Percentiles rank a stretch among this genome's conserved stretches.
Evolutionary conservation across 495 filamentous ascomycete species (phyloP).

Genomic region (Alectoria sarmentosa): DNA sequence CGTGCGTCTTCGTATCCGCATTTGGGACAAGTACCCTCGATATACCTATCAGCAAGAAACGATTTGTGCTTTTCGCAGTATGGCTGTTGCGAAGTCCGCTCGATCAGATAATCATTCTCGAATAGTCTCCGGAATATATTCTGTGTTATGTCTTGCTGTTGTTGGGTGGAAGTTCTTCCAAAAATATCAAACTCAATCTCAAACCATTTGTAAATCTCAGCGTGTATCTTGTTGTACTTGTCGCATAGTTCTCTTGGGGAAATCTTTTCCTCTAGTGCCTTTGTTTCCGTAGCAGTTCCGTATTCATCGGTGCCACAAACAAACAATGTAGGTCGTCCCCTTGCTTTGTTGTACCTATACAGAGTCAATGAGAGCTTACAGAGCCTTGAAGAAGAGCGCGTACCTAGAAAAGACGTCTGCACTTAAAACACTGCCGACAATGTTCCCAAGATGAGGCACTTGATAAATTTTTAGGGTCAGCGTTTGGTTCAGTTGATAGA

Average conservation of each 20-base stretch:
- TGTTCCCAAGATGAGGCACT: slow-evolving; percentile 86
- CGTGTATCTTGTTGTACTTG: slow-evolving; percentile 79
- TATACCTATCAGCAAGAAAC: slow-evolving; percentile 89
- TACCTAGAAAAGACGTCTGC: slow-evolving; percentile 60
- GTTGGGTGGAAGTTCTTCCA: slow-evolving; percentile 69
- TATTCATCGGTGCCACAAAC: slow-evolving; percentile 64
- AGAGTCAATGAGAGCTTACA: background rate
- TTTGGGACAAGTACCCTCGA: slow-evolving; percentile 80
- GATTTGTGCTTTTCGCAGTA: slow-evolving; percentile 79
- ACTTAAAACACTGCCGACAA: slow-evolving; percentile 81
- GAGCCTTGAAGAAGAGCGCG: background rate
- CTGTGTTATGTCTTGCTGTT: slow-evolving; percentile 84
- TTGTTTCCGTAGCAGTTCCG: slow-evolving; percentile 83
- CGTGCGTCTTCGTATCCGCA: slow-evolving; percentile 77
- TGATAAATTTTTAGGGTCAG: background rate
- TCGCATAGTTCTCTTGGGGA: slow-evolving; percentile 69
- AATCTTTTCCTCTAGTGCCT: slow-evolving; percentile 60
- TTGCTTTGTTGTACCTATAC: slow-evolving; percentile 61
- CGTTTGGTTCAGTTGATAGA: background rate
- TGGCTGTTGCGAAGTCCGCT: slow-evolving; percentile 69
- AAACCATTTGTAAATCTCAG: slow-evolving; percentile 84
- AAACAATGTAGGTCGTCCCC: slow-evolving; percentile 52
- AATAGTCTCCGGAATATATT: slow-evolving; percentile 73
- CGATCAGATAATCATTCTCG: slow-evolving; percentile 73
- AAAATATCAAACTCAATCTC: slow-evolving; percentile 80